A percentile compares a stretch with the other conserved stretches of the same genome.
phyloP scores from a whole-genome alignment of 305 asterid species.

The Solanum hybrid region DNA sequence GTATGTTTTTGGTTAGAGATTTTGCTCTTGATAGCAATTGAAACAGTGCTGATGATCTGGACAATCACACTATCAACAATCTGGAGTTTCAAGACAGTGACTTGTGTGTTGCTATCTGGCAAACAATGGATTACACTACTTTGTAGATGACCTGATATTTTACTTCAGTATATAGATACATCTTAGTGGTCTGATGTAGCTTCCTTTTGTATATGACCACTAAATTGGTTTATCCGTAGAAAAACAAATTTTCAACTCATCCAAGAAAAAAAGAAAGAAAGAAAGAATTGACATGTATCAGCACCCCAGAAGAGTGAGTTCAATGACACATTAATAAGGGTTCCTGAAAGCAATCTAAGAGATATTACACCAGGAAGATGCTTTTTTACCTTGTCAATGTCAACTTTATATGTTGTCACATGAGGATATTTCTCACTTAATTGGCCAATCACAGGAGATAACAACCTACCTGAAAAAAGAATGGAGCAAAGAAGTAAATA shows the following conservation, averaged over 20 bases:
- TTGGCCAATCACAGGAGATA: conserved; percentile 71
- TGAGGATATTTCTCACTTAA: conserved; percentile 82
- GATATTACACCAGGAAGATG: not conserved
- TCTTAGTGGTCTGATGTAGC: not conserved
- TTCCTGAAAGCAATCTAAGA: not conserved
- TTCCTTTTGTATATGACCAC: not conserved
- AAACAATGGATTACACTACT: not conserved
- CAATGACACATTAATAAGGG: not conserved
- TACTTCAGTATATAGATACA: not conserved
- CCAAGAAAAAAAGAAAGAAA: not conserved
- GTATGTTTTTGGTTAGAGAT: not conserved
- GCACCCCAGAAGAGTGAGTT: not conserved
- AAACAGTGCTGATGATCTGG: not conserved
- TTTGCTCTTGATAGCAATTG: not conserved
- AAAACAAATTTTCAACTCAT: not conserved
- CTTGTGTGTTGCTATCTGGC: not conserved
- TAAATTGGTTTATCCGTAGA: not conserved
- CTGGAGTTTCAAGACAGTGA: not conserved
- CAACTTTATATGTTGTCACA: conserved; percentile 76
- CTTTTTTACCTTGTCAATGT: conserved; percentile 68
- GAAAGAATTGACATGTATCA: not conserved
- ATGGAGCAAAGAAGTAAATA: not conserved
- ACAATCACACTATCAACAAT: not conserved
- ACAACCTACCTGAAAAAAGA: conserved; percentile 46
- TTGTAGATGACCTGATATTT: not conserved